Conservation (phyloP, 2,329 filamentous ascomycete species). For the Fusarium oxysporum region DNA sequence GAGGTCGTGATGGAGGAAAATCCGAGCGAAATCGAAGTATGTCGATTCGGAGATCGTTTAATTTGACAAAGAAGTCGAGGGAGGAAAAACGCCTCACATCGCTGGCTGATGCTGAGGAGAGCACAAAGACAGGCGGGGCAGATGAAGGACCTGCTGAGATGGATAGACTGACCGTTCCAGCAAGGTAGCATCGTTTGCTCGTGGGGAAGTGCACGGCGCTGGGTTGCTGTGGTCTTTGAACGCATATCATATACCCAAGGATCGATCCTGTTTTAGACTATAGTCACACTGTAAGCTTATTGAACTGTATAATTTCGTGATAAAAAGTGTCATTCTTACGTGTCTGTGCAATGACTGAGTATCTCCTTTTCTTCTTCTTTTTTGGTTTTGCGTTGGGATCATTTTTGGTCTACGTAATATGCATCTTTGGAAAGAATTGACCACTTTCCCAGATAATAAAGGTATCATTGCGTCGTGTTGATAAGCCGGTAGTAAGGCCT, state of each 20-base stretch:
- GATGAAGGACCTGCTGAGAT: neutral
- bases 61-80: slow-evolving; percentile 23
- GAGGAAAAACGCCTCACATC: slow-evolving; percentile 25
- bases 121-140: neutral
- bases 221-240: slow-evolving; percentile 15
- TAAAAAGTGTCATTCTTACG: slow-evolving; percentile 15
- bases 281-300: slow-evolving; percentile 33
- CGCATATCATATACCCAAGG: slow-evolving; percentile 22
- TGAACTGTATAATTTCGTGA: neutral
- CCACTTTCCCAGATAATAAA: neutral
- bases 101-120: slow-evolving; percentile 4
- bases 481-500: neutral
- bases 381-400: neutral
- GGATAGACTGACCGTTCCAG: slow-evolving; percentile 22
- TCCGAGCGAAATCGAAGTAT: slow-evolving; percentile 27
- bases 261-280: slow-evolving; percentile 19
- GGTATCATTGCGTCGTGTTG: neutral
- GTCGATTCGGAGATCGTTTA: slow-evolving; percentile 37
- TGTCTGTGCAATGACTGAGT: neutral
- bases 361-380: neutral
- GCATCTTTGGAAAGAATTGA: neutral
- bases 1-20: slow-evolving; percentile 14
- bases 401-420: slow-evolving; percentile 20
- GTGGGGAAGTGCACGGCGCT: slow-evolving; percentile 25
- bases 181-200: slow-evolving; percentile 18